phyloP scores from a whole-genome alignment of 106 monocot species.

The Dioscorea dumetorum region DNA sequence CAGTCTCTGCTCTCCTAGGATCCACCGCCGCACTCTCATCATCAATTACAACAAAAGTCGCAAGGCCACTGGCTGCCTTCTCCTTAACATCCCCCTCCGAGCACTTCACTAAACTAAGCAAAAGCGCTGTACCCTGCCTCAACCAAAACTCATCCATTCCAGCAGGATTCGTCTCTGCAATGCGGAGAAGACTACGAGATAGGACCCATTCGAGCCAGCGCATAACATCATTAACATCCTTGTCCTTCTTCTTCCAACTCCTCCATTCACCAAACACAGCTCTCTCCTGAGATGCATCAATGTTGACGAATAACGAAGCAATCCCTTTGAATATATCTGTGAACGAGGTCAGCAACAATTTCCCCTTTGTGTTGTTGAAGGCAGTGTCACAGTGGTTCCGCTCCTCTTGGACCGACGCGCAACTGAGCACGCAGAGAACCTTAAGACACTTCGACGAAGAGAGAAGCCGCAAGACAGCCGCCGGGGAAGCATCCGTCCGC shows the following conservation, averaged over 20 bases:
- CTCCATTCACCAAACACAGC: slow-evolving; percentile 42
- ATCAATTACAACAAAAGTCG: slow-evolving; percentile 90
- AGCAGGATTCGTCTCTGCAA: slow-evolving; percentile 63
- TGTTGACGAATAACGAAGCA: slow-evolving; percentile 30
- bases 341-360: slow-evolving; percentile 45
- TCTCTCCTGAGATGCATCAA: slow-evolving; percentile 12
- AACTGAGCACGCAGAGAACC: slow-evolving; percentile 64
- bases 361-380: slow-evolving; percentile 45
- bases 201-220: slow-evolving; percentile 88
- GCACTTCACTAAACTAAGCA: slow-evolving; percentile 61
- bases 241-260: slow-evolving; percentile 26
- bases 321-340: slow-evolving; percentile 63
- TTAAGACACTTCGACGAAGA: slow-evolving; percentile 58
- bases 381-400: slow-evolving; percentile 20
- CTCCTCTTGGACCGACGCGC: slow-evolving; percentile 48
- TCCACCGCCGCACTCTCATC: slow-evolving; percentile 86
- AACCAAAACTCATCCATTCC: slow-evolving; percentile 79
- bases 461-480: slow-evolving; percentile 40
- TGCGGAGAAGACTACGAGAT: slow-evolving; percentile 60
- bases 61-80: slow-evolving; percentile 79
- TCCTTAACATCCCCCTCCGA: slow-evolving; percentile 92
- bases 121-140: slow-evolving; percentile 58
- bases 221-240: slow-evolving; percentile 47
- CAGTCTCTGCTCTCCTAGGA: slow-evolving; percentile 70
- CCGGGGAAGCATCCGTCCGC: slow-evolving; percentile 60